phyloP scores from a whole-genome alignment of 108 stramenopile species.

The Nitzschia sp. region DNA sequence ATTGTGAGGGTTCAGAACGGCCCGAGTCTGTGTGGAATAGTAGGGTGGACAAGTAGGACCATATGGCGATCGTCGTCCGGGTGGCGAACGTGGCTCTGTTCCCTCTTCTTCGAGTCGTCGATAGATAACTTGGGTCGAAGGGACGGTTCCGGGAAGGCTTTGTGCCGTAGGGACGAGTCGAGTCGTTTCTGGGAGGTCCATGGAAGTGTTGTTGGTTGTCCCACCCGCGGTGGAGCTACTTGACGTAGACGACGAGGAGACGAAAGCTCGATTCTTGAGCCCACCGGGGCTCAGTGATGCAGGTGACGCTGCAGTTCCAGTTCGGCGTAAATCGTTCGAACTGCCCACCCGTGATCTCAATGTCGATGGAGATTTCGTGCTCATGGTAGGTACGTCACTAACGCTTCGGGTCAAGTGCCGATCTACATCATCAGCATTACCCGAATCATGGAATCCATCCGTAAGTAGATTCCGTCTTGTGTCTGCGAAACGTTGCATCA shows the following conservation, averaged over 20 bases:
- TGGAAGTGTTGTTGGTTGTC: not conserved
- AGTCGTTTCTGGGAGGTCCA: conserved; percentile 3
- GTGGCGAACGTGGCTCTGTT: not conserved
- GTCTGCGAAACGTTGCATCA: conserved; percentile 2
- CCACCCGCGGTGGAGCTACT: not conserved
- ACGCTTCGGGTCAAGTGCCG: conserved; percentile 4
- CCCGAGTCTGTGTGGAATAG: conserved; percentile 30
- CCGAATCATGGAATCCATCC: not conserved
- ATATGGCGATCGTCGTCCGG: not conserved
- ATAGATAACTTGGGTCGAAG: conserved; percentile 2
- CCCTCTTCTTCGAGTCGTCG: not conserved
- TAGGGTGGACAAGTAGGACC: not conserved
- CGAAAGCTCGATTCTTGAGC: too few species aligned
- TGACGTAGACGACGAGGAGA: too few species aligned
- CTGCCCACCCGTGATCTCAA: conserved; percentile 25
- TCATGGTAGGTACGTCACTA: not conserved
- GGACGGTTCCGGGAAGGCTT: not conserved
- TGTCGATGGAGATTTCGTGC: not conserved
- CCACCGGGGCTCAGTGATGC: too few species aligned
- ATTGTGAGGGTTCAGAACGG: conserved; percentile 63
- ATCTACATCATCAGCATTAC: not conserved
- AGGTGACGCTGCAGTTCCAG: not conserved
- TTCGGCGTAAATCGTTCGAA: conserved; percentile 11
- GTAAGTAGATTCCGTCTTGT: not conserved
- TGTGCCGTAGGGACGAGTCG: not conserved